These are phyloP conservation scores for Colletotrichum tamarilloi DNA, from an alignment of 2,329 filamentous ascomycete species.

Conservation along the genomic window DNA sequence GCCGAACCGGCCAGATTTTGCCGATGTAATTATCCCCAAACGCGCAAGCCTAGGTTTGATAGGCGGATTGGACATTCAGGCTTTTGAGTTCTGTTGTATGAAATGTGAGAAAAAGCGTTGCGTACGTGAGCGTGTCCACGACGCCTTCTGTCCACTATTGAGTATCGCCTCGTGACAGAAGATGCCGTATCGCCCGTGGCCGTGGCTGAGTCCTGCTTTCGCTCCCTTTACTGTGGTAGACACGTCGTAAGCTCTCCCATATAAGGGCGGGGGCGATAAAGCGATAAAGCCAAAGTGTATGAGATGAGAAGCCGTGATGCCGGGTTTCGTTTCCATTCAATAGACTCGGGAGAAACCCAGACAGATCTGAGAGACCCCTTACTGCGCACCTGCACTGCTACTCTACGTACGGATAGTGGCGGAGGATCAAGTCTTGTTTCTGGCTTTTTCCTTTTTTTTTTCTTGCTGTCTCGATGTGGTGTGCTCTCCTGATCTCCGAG, in stretches of 20 bases:
- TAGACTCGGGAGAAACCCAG: neutral
- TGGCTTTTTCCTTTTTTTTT: neutral
- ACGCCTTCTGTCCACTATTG: neutral
- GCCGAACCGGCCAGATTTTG: slow-evolving; percentile 3
- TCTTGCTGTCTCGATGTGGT: neutral
- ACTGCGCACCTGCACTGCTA: neutral
- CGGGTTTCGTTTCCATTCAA: neutral
- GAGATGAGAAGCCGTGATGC: neutral
- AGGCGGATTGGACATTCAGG: neutral
- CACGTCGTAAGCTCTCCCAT: neutral
- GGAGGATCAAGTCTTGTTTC: neutral
- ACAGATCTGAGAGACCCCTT: slow-evolving; percentile 8
- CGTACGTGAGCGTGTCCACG: neutral
- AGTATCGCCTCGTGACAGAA: neutral
- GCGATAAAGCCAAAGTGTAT: neutral
- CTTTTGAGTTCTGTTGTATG: neutral
- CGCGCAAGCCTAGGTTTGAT: slow-evolving; percentile 4
- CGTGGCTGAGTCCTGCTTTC: neutral
- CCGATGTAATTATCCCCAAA: slow-evolving; percentile 19
- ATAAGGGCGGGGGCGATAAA: neutral
- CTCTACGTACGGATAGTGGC: neutral
- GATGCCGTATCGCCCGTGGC: neutral
- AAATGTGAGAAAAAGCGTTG: neutral
- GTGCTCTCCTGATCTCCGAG: neutral
- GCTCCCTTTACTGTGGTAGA: neutral